A percentile compares a stretch with the other conserved stretches of the same genome.
These are phyloP conservation scores for Coccomyxa sp. DNA, from an alignment of 139 green algal species.

Conservation along the genomic window DNA sequence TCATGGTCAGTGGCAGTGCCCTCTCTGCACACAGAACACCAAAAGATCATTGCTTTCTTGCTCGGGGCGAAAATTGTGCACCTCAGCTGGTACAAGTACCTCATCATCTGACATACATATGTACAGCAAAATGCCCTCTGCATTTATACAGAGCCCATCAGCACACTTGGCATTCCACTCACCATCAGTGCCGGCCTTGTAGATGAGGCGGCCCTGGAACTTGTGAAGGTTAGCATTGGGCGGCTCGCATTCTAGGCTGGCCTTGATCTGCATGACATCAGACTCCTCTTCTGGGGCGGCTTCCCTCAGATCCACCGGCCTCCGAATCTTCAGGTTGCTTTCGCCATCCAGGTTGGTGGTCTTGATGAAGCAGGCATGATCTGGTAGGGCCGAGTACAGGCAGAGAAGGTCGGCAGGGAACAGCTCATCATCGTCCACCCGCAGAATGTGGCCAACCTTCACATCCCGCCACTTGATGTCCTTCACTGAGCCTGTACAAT, in stretches of 20 bases:
- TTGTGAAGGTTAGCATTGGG: conserved; percentile 88
- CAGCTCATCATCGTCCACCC: conserved; percentile 49
- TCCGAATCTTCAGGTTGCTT: conserved; percentile 92
- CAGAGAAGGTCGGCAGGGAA: conserved; percentile 49
- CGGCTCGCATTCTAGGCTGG: conserved; percentile 65
- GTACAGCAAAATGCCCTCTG: no score
- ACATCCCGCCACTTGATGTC: conserved; percentile 56
- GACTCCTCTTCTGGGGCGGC: conserved; percentile 2
- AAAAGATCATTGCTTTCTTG: background rate
- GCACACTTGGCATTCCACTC: no score
- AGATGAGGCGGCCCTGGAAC: conserved; percentile 45
- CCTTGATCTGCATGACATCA: conserved; percentile 11
- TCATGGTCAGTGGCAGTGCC: conserved; percentile 49
- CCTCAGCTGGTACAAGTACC: no score
- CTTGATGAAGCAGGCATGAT: conserved; percentile 79
- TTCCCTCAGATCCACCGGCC: conserved; percentile 26
- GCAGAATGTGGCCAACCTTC: conserved; percentile 57
- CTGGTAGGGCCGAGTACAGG: conserved; percentile 54
- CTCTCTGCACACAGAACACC: background rate
- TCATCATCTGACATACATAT: no score
- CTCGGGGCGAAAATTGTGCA: no score
- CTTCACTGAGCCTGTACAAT: conserved; percentile 23
- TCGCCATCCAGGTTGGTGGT: conserved; percentile 94
- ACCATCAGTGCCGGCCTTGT: background rate
- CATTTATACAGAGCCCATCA: no score